A percentile compares a stretch with the other conserved stretches of the same genome.
Evolutionary conservation across 1,139 yeast species (phyloP).

Genomic region (Pichia norvegensis): DNA sequence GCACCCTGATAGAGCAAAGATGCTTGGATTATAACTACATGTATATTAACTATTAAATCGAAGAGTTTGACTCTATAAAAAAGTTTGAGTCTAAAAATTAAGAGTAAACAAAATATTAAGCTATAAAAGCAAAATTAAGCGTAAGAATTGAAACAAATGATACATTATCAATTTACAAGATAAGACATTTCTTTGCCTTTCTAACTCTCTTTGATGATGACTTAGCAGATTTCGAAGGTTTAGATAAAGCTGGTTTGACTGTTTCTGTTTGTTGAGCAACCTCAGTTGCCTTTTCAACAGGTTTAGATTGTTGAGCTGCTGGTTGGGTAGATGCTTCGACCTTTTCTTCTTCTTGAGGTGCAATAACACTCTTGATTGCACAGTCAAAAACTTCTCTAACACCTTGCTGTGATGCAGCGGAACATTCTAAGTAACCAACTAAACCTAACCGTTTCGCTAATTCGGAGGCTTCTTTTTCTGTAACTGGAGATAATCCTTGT

Average conservation of each 20-base stretch:
- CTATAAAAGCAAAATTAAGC: background rate
- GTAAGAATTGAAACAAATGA: background rate
- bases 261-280: constrained; percentile 4
- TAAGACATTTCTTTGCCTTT: constrained; percentile 42
- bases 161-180: constrained; percentile 31
- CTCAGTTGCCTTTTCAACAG: constrained; percentile 5
- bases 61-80: background rate
- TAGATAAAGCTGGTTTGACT: background rate
- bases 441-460: constrained; percentile 70
- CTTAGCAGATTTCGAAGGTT: constrained; percentile 8
- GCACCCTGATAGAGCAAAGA: constrained; percentile 53
- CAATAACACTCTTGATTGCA: constrained; percentile 66
- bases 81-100: background rate
- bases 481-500: constrained; percentile 54
- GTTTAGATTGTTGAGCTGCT: background rate
- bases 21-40: constrained; percentile 26
- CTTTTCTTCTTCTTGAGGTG: constrained; percentile 52
- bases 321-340: constrained; percentile 17
- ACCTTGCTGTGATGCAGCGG: constrained; percentile 88
- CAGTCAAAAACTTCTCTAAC: constrained; percentile 75
- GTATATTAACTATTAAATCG: background rate
- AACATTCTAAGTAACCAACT: constrained; percentile 74
- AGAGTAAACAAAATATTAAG: background rate
- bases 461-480: constrained; percentile 54
- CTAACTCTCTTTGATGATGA: constrained; percentile 29